These are phyloP conservation scores for Kluyveromyces marxianus DNA, from an alignment of 1,139 yeast genomes.

Conservation along the genomic window DNA sequence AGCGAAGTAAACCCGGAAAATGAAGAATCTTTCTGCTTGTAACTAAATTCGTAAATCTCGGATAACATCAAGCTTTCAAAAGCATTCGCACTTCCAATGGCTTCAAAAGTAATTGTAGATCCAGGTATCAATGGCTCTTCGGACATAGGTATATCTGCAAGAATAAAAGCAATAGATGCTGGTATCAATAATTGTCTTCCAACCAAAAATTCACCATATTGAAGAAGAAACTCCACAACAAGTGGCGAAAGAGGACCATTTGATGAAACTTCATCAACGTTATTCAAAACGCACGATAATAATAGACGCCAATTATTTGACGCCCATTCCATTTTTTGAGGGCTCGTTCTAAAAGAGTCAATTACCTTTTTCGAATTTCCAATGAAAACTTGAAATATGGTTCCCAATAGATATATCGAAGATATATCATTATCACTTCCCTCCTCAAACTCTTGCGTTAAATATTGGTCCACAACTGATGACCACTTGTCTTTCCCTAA, in stretches of 20 bases:
- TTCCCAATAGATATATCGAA: constrained; percentile 38
- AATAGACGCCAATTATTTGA: constrained; percentile 45
- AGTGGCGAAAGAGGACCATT: constrained; percentile 32
- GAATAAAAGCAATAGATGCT: constrained; percentile 41
- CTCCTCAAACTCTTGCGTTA: constrained; percentile 37
- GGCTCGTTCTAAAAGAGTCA: constrained; percentile 39
- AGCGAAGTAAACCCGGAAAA: constrained; percentile 18
- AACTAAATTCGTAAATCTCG: constrained; percentile 61
- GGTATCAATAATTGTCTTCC: constrained; percentile 36
- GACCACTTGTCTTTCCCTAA: constrained; percentile 58
- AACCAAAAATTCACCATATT: constrained; percentile 46
- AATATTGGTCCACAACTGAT: constrained; percentile 46
- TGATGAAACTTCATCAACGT: constrained; percentile 9
- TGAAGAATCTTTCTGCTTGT: constrained; percentile 14
- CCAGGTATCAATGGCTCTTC: constrained; percentile 17
- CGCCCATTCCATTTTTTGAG: constrained; percentile 41
- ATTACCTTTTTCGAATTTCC: constrained; percentile 58
- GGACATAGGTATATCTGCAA: constrained; percentile 44
- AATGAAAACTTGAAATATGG: constrained; percentile 55
- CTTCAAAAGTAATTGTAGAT: constrained; percentile 19
- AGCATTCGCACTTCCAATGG: constrained; percentile 23
- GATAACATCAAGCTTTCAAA: constrained; percentile 24
- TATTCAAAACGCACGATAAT: constrained; percentile 36
- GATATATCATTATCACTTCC: constrained; percentile 42
- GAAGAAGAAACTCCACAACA: constrained; percentile 40